These are phyloP conservation scores for Rhodotorula sp. DNA, from an alignment of 1,284 basidiomycete genomes.

Conservation along the genomic window DNA sequence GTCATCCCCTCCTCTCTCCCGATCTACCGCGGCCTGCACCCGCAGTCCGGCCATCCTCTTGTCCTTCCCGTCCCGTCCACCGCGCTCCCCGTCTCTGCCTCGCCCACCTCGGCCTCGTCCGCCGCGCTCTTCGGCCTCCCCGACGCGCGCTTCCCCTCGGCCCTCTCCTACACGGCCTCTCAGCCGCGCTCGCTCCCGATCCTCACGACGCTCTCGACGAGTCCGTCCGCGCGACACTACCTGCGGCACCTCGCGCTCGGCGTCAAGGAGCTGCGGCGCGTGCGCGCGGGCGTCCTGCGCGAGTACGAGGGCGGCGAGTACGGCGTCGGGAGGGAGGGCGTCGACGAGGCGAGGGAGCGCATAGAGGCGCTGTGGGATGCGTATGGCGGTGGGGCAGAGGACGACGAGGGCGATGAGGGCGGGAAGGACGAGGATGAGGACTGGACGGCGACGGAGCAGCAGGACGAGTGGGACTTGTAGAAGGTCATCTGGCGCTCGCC, in stretches of 20 bases:
- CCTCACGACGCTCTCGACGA: constrained; percentile 33
- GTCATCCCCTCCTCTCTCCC: constrained; percentile 11
- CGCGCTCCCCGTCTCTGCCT: constrained; percentile 20
- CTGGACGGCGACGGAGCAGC: constrained; percentile 16
- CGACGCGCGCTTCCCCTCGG: constrained; percentile 21
- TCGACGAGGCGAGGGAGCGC: constrained; percentile 28
- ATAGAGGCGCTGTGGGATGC: constrained; percentile 32
- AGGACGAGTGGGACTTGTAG: constrained; percentile 19
- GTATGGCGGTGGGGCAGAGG: constrained; percentile 16
- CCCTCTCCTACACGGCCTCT: constrained; percentile 5
- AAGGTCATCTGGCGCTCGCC: too few relatives aligned
- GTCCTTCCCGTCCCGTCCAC: constrained; percentile 11
- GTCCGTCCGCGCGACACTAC: constrained; percentile 20
- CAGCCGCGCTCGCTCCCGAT: constrained; percentile 23
- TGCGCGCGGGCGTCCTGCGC: constrained; percentile 6
- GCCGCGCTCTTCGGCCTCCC: constrained; percentile 29
- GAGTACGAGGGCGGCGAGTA: constrained; percentile 37
- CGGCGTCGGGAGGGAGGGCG: constrained; percentile 31
- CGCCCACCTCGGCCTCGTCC: constrained; percentile 3
- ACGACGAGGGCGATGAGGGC: constrained; percentile 12
- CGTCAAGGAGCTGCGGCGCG: constrained; percentile 25
- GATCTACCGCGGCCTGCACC: constrained; percentile 35
- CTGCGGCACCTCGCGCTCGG: constrained; percentile 6
- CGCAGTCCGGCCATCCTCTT: constrained; percentile 29
- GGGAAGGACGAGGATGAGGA: constrained; percentile 31